phyloP scores from a whole-genome alignment of 2,329 filamentous ascomycete species.

The Harringtonia lauricola region DNA sequence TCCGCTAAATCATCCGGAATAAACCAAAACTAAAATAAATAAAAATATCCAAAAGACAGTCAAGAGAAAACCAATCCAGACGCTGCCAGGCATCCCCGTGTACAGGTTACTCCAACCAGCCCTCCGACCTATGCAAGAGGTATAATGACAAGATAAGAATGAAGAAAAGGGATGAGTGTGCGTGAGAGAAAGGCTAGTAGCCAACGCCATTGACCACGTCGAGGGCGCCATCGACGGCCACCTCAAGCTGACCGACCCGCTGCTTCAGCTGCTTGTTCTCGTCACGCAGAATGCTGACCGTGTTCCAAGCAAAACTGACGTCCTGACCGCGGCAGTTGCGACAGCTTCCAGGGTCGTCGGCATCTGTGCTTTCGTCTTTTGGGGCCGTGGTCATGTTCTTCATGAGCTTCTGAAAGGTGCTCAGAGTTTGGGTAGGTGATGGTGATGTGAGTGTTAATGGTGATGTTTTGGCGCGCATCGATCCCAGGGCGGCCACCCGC shows the following conservation, averaged over 20 bases:
- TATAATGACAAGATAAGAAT: neutral
- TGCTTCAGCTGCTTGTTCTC: constrained; percentile 53
- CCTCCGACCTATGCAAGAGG: neutral
- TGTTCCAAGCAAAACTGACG: constrained; percentile 52
- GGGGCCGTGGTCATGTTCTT: constrained; percentile 28
- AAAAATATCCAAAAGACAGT: too few relatives aligned
- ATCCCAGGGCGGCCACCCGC: constrained; percentile 11
- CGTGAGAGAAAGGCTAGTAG: constrained; percentile 16
- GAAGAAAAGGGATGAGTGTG: neutral
- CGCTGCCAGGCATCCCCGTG: too few relatives aligned
- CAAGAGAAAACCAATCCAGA: too few relatives aligned
- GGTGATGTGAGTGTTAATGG: too few relatives aligned
- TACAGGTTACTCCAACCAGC: too few relatives aligned
- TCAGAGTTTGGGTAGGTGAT: too few relatives aligned
- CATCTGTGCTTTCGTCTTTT: constrained; percentile 15
- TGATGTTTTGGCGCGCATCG: too few relatives aligned
- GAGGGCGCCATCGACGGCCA: constrained; percentile 48
- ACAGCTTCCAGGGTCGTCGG: constrained; percentile 24
- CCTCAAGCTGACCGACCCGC: constrained; percentile 46
- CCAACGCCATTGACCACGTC: constrained; percentile 47
- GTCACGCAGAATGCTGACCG: constrained; percentile 47
- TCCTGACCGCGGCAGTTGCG: constrained; percentile 47
- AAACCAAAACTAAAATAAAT: too few relatives aligned
- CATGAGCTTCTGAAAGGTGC: constrained; percentile 36
- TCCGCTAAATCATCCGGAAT: too few relatives aligned